Percentiles rank a stretch among this genome's conserved stretches.
Conservation (phyloP, 108 stramenopile species). For the Cyclotella baltica region DNA sequence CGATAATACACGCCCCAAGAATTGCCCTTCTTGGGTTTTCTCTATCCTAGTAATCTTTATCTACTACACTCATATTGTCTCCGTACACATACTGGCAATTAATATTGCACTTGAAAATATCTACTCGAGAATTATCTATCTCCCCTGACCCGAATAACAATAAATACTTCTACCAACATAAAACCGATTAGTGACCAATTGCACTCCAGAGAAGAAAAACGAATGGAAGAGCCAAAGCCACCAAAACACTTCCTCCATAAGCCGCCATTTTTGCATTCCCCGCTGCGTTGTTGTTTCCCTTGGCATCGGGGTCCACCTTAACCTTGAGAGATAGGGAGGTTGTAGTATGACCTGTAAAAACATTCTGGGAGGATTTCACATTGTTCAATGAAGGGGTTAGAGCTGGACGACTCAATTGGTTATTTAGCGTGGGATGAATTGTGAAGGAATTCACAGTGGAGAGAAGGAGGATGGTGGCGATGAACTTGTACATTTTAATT, state of each 20-base stretch:
- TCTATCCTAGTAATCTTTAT: no score
- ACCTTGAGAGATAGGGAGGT: slow-evolving; percentile 45
- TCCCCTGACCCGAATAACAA: no score
- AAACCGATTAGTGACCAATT: slow-evolving; percentile 40
- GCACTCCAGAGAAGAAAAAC: slow-evolving; percentile 62
- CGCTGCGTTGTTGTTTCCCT: slow-evolving; percentile 28
- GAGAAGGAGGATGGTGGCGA: slow-evolving; percentile 29
- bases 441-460: slow-evolving; percentile 17
- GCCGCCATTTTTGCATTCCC: slow-evolving; percentile 58
- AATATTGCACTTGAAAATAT: no score
- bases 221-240: slow-evolving; percentile 50
- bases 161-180: no score
- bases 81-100: no score
- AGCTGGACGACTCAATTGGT: not conserved
- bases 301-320: slow-evolving; percentile 57
- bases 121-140: no score
- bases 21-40: no score
- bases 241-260: slow-evolving; percentile 57
- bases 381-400: not conserved
- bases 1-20: no score
- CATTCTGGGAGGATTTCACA: no score
- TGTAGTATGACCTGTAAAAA: not conserved
- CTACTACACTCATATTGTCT: no score
- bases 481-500: slow-evolving; percentile 33
- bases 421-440: not conserved